These are phyloP conservation scores for Arxiozyma slooffiae DNA, from an alignment of 1,139 yeast species.

Conservation along the genomic window DNA sequence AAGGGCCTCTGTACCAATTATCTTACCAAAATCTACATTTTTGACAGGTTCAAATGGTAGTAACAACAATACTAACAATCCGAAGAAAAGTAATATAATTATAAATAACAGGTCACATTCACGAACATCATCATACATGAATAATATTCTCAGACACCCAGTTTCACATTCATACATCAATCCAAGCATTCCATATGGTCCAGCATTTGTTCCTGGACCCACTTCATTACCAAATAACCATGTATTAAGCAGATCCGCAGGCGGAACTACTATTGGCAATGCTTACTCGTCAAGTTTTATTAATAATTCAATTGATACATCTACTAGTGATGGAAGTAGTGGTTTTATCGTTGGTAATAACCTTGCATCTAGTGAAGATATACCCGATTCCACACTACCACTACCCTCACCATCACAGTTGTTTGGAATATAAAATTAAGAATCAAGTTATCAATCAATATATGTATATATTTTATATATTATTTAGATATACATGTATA, in stretches of 20 bases:
- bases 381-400: background rate
- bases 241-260: background rate
- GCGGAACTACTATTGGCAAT: background rate
- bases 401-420: background rate
- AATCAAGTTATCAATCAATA: background rate
- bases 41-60: conserved; percentile 3
- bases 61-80: background rate
- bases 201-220: background rate
- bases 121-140: background rate
- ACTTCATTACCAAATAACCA: background rate
- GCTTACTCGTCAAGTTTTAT: background rate
- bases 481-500: background rate
- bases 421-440: background rate
- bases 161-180: background rate
- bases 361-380: background rate
- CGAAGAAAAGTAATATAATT: background rate
- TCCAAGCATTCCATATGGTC: background rate
- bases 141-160: background rate
- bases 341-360: background rate
- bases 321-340: background rate
- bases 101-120: background rate
- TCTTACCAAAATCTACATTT: background rate
- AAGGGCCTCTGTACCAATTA: conserved; percentile 5
- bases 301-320: background rate
- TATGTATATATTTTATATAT: background rate